Evolutionary conservation across 2,329 filamentous ascomycete species (phyloP).

Genomic region (Fusarium pininemorale): DNA sequence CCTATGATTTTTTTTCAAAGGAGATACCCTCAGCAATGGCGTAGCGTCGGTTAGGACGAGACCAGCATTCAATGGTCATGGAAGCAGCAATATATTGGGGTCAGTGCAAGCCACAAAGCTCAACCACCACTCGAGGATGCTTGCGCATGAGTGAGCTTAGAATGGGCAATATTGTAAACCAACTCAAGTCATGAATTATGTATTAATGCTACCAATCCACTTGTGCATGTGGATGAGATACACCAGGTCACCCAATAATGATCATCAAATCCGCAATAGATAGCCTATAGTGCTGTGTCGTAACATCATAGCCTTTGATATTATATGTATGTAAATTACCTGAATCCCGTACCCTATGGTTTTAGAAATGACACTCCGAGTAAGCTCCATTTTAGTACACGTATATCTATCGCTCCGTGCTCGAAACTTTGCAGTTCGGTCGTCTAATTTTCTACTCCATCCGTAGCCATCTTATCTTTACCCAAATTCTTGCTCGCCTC

Average conservation of each 20-base stretch:
- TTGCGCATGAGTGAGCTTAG: neutral
- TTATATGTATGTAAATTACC: neutral
- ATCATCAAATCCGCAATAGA: neutral
- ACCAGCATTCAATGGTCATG: conserved; percentile 1
- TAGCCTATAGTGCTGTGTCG: neutral
- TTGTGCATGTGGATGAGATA: neutral
- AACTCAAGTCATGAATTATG: conserved; percentile 5
- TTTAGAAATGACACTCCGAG: neutral
- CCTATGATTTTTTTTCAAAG: neutral
- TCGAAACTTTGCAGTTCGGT: conserved; percentile 21
- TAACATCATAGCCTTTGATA: neutral
- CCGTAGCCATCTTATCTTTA: conserved; percentile 32
- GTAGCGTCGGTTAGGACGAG: conserved; percentile 15
- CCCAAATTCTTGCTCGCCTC: conserved; percentile 44
- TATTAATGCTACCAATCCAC: neutral
- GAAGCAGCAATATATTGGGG: neutral
- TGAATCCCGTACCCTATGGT: neutral
- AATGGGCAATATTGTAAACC: neutral
- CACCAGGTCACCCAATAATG: neutral
- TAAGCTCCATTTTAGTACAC: conserved; percentile 24
- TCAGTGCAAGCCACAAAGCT: neutral
- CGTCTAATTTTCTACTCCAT: conserved; percentile 34
- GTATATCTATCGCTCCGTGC: neutral
- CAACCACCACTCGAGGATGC: neutral
- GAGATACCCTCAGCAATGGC: conserved; percentile 32